These are phyloP conservation scores for Sclerotinia trifoliorum DNA, from an alignment of 2,329 filamentous ascomycete species.

Conservation along the genomic window DNA sequence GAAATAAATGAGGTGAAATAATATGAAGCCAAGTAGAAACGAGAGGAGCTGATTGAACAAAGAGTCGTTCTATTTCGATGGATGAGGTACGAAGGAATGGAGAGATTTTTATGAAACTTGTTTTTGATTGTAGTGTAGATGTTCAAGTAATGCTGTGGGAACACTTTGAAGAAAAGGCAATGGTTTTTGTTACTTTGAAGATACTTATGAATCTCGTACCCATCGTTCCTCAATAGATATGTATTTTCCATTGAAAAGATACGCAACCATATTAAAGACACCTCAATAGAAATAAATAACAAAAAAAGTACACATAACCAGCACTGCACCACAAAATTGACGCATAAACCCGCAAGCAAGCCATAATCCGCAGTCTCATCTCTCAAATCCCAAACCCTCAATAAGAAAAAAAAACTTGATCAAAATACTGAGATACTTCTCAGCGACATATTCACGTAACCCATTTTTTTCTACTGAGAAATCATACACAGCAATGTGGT, in stretches of 20 bases:
- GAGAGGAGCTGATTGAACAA: background rate
- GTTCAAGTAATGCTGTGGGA: background rate
- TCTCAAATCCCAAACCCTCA: constrained; percentile 3
- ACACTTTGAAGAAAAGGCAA: too few species aligned
- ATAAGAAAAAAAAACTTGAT: background rate
- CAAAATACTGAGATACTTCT: background rate
- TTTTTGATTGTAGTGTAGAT: background rate
- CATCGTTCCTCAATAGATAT: background rate
- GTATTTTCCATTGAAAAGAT: too few species aligned
- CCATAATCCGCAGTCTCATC: background rate
- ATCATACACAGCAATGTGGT: background rate
- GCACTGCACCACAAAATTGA: background rate
- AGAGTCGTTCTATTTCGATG: background rate
- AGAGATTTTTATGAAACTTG: background rate
- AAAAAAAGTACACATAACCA: background rate
- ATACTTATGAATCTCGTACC: background rate
- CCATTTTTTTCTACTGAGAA: background rate
- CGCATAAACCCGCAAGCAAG: background rate
- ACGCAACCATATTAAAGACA: background rate
- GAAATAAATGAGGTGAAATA: background rate
- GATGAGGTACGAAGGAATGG: background rate
- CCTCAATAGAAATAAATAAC: background rate
- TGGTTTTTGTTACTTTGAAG: background rate
- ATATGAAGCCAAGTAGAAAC: background rate
- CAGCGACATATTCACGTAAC: background rate